phyloP scores from a whole-genome alignment of 306 rosid genomes.

The Heteromeles arbutifolia region DNA sequence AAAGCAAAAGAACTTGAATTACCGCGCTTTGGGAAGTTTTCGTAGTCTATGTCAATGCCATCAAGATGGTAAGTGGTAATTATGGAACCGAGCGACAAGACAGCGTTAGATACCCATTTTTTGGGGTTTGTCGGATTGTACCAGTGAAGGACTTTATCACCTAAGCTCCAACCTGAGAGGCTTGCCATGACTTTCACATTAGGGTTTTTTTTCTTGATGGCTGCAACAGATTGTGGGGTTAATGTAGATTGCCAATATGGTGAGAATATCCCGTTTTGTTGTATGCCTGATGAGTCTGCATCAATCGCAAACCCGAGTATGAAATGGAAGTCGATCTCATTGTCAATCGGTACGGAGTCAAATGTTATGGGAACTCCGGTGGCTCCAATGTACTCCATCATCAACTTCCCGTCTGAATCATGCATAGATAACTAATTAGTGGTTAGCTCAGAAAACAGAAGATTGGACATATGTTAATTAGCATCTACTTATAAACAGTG shows the following conservation, averaged over 20 bases:
- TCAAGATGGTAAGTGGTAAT: constrained; percentile 36
- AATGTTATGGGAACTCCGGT: constrained; percentile 29
- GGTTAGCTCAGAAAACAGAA: not conserved
- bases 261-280: constrained; percentile 42
- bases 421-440: not conserved
- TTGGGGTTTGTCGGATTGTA: constrained; percentile 29
- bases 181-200: constrained; percentile 45
- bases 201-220: constrained; percentile 27
- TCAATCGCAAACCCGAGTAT: constrained; percentile 46
- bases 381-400: constrained; percentile 68
- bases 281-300: constrained; percentile 28
- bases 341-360: constrained; percentile 27
- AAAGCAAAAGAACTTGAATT: constrained; percentile 23
- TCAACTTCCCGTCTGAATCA: constrained; percentile 43
- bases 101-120: constrained; percentile 45
- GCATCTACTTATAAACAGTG: not conserved
- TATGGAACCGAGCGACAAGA: constrained; percentile 32
- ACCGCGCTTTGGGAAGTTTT: constrained; percentile 24
- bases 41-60: constrained; percentile 51
- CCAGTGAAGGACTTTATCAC: constrained; percentile 37
- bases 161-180: constrained; percentile 49
- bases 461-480: not conserved
- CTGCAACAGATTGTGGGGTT: constrained; percentile 32
- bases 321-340: constrained; percentile 43
- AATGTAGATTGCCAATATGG: constrained; percentile 36